Percentiles rank a stretch among this genome's conserved stretches.
These are phyloP conservation scores for Myxozyma nipponensis DNA, from an alignment of 805 yeast genomes.

Conservation along the genomic window DNA sequence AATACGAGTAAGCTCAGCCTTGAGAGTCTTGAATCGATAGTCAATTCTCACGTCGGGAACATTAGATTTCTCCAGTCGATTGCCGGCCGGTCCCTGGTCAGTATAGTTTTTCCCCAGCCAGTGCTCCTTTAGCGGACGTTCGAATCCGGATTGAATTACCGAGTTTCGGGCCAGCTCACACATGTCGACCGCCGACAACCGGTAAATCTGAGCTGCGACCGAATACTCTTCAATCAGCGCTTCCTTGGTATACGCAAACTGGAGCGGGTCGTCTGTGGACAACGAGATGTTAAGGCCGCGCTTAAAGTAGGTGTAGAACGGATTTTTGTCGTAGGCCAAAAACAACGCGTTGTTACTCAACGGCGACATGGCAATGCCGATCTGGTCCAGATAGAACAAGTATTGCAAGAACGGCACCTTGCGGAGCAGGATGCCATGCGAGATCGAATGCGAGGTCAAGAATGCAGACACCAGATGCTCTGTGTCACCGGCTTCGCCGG, in stretches of 20 bases:
- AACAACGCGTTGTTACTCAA: conserved; percentile 93
- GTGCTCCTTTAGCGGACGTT: conserved; percentile 74
- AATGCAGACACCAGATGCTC: conserved; percentile 92
- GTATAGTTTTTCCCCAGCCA: conserved; percentile 74
- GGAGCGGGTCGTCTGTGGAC: conserved; percentile 96
- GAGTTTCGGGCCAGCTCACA: conserved; percentile 94
- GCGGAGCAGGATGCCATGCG: conserved; percentile 91
- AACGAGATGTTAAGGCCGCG: conserved; percentile 91
- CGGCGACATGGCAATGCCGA: conserved; percentile 98
- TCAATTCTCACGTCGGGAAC: conserved; percentile 86
- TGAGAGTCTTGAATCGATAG: conserved; percentile 81
- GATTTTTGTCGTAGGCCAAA: conserved; percentile 94
- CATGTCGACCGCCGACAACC: conserved; percentile 91
- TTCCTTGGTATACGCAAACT: conserved; percentile 93
- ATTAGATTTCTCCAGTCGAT: conserved; percentile 88
- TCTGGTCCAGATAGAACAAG: conserved; percentile 85
- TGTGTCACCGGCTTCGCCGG: conserved; percentile 99
- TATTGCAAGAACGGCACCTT: conserved; percentile 95
- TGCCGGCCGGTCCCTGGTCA: conserved; percentile 65
- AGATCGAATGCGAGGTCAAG: conserved; percentile 83
- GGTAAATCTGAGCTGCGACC: conserved; percentile 96
- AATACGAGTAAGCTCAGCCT: conserved; percentile 49
- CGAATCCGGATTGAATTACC: conserved; percentile 92
- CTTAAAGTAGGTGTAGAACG: conserved; percentile 84
- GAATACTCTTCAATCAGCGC: conserved; percentile 97